Base-by-base conservation (phyloP, 2,329 filamentous ascomycete genomes). In the Paecilomyces fulvus region DNA sequence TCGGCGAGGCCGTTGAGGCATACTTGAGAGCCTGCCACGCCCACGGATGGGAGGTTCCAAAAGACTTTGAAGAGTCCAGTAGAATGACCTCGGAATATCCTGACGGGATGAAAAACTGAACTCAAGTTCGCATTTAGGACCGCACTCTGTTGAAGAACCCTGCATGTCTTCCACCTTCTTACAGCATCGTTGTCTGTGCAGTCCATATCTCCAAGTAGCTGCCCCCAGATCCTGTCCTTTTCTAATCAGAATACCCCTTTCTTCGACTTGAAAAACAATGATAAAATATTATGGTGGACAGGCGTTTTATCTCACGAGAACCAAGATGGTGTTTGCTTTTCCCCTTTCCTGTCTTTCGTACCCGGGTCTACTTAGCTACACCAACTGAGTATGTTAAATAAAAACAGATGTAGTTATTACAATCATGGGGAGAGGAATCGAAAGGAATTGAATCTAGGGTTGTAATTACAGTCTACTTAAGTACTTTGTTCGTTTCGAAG, bases 41-140 rank as follows among this genome's bases (percentile, higher is more conserved):
- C 3, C 91, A 95, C 73, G 86, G 87, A 0, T 95, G 90, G 90
- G 68, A 77, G 51, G 75, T 92, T 3, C 89, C 90, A 0, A 68
- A 72, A 3, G 87, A 87, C 48, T 80, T 92, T 59, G 65, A 70
- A 10, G 70, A 76, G 7, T 43, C 37, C n/a, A 43, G 37, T 20
- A 43, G 14, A n/a, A 12, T 17, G 7, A 9, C 4, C 3, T 43
- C 14, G 14, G 6, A 43, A 8, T 43, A n/a, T 43, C 14, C n/a
- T n/a, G 9, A 20, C 6, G 37, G 7, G 37, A 43, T 43, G 37
- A 17, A 3, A 17, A 17, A 17, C 4, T 43, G n/a, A 43, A 43
- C n/a, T 8, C 12, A 9, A 9, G 17, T 8, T n/a, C 4, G 37
- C 17, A 43, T 43, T 17, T 43, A 17, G n/a, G 14, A 17, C n/a